Evolutionary conservation across 176 grass and related monocot species (phyloP), one percentile per base, ranked within the genome.

Genomic region (Otatea glauca): DNA sequence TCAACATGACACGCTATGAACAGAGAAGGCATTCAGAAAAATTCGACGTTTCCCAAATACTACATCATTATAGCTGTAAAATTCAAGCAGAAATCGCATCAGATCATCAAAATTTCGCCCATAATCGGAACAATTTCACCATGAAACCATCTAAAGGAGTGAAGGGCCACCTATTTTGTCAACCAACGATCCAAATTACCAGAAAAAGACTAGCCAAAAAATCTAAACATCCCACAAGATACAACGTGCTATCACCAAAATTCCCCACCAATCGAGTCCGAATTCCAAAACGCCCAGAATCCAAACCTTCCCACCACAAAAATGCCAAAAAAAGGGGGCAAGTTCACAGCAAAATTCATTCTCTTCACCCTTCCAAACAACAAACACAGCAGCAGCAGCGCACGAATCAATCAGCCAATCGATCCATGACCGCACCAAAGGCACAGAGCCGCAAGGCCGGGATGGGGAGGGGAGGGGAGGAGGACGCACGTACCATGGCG

Each of bases 401-500:
- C 18, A 10, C 2, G 15, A 78, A 78, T 62, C 44, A 49, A 56
- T 11, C 49, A 76, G 21, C 3, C 51, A 14, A 27, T 65, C 74
- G 0, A 38, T 43, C 74, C 7, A 39, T 39, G n/a, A 23, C 53
- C 12, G n/a, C 74, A 61, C 21, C 1, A 29, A 50, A 50, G 48
- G 3, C 48, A 45, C 29, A 54, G 71, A 76, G 41, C 15, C 18
- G 5, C 15, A 23, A 29, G 42, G 27, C 4, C 23, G n/a, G 18
- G 25, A 1, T 7, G 16, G 12, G 12, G 0, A 2, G 6, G 29
- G 5, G 35, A 1, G 2, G 20, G 20, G 4, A 6, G 41, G 11
- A 4, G 11, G 20, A 2, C 17, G 32, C 0, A 83, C 81, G 80
- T 87, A 95, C 93, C 86, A 92, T 88, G n/a, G 88, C 85, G 83